phyloP scores from a whole-genome alignment of 768 basidiomycete genomes.

The Omphalotus guepiniiformis region DNA sequence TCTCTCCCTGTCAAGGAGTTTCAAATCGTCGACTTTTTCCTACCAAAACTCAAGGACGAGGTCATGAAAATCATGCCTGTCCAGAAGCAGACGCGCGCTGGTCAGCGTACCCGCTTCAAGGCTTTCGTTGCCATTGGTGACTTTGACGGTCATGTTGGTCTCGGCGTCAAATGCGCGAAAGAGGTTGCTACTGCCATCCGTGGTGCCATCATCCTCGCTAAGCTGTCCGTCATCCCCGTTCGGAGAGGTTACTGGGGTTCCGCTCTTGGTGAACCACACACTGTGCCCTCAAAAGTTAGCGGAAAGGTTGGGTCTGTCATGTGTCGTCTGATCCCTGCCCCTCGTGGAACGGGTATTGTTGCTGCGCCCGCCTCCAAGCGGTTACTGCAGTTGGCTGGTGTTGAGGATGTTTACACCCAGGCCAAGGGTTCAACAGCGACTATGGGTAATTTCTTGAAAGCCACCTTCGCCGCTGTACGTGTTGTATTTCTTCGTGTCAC shows the following conservation, averaged over 20 bases:
- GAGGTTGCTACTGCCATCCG: slow-evolving; percentile 99
- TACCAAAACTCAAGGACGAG: slow-evolving; percentile 98
- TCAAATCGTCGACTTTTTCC: slow-evolving; percentile 99
- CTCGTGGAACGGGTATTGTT: slow-evolving; percentile 98
- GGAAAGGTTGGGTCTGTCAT: slow-evolving; percentile 99
- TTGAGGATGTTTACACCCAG: slow-evolving; percentile 97
- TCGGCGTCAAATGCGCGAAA: slow-evolving; percentile 99
- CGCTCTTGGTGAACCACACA: slow-evolving; percentile 98
- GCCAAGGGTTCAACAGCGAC: slow-evolving; percentile 98
- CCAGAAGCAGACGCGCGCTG: slow-evolving; percentile 99
- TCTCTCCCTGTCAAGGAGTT: slow-evolving; percentile 99
- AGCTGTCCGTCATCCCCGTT: slow-evolving; percentile 96
- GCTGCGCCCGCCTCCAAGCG: slow-evolving; percentile 98
- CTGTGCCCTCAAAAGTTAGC: slow-evolving; percentile 96
- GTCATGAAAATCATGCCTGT: slow-evolving; percentile 99
- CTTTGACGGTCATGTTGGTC: slow-evolving; percentile 96
- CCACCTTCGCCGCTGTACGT: slow-evolving; percentile 87
- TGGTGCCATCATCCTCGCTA: slow-evolving; percentile 98
- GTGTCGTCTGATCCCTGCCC: slow-evolving; percentile 98
- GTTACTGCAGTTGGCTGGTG: slow-evolving; percentile 94
- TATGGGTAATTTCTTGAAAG: slow-evolving; percentile 99
- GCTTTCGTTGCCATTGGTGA: slow-evolving; percentile 99
- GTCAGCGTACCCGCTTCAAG: slow-evolving; percentile 99
- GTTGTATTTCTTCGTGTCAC: neutral
- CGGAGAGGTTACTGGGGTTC: slow-evolving; percentile 99